phyloP scores from a whole-genome alignment of 257 asterid genomes.

The Scutellaria baicalensis region DNA sequence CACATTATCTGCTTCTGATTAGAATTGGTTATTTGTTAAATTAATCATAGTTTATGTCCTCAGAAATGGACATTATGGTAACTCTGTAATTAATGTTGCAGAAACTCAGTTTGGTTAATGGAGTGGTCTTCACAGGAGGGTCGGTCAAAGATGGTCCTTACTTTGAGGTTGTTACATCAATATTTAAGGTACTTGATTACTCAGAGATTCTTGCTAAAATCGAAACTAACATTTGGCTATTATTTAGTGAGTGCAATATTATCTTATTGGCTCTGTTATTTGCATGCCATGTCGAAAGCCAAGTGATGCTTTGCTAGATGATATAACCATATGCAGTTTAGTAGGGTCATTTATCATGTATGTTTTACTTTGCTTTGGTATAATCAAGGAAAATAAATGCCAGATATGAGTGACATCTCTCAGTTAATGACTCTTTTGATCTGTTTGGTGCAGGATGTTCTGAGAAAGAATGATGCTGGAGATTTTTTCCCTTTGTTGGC shows the following conservation, averaged over 20 bases:
- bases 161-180: slow-evolving; percentile 50
- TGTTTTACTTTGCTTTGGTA: neutral
- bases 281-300: neutral
- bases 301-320: neutral
- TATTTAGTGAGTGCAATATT: neutral
- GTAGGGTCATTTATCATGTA: neutral
- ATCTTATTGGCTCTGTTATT: neutral
- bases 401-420: neutral
- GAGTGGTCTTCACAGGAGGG: slow-evolving; percentile 91
- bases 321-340: neutral
- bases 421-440: neutral
- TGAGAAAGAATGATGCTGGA: slow-evolving; percentile 80
- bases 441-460: slow-evolving; percentile 46
- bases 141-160: slow-evolving; percentile 65
- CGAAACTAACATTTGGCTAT: neutral
- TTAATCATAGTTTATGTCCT: neutral
- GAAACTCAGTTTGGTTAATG: slow-evolving; percentile 87
- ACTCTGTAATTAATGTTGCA: slow-evolving; percentile 30
- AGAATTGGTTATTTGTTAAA: neutral
- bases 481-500: slow-evolving; percentile 90
- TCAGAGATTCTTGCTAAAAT: neutral
- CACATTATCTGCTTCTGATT: neutral
- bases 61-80: neutral
- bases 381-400: neutral
- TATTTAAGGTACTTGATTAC: slow-evolving; percentile 54